phyloP scores from a whole-genome alignment of 805 yeast genomes.

The Candida stauntonica region DNA sequence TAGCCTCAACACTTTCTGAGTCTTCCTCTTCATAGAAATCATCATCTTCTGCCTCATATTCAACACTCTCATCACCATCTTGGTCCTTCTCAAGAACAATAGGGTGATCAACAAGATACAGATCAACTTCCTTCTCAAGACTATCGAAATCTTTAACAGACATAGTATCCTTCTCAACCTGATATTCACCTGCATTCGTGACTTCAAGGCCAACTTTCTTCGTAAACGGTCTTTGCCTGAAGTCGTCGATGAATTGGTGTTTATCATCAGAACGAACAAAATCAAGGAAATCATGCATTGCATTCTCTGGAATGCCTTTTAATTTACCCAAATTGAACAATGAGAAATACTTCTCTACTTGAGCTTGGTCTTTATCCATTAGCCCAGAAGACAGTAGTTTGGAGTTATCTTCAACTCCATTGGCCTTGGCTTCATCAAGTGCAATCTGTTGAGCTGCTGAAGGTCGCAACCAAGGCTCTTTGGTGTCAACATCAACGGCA shows the following conservation, averaged over 20 bases:
- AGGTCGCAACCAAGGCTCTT: background rate
- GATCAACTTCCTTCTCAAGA: conserved; percentile 4
- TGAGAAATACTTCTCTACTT: conserved; percentile 9
- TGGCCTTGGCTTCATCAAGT: background rate
- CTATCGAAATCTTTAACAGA: conserved; percentile 6
- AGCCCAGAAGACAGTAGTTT: conserved; percentile 4
- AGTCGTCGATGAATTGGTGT: conserved; percentile 14
- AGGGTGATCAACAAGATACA: conserved; percentile 7
- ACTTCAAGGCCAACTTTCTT: conserved; percentile 13
- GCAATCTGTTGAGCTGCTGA: background rate
- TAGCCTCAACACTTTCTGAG: conserved; percentile 1
- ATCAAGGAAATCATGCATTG: conserved; percentile 9
- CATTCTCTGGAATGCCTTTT: conserved; percentile 11
- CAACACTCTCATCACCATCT: background rate
- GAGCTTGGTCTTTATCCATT: conserved; percentile 8
- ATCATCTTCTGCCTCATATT: too few relatives aligned
- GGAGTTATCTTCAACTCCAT: background rate
- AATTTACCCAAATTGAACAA: conserved; percentile 12
- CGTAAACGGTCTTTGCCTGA: conserved; percentile 11
- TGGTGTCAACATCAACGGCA: background rate
- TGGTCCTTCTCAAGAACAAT: conserved; percentile 3
- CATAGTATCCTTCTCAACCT: background rate
- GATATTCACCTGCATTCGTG: conserved; percentile 1
- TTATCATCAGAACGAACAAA: conserved; percentile 13
- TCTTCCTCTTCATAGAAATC: background rate